Conservation (phyloP, 768 basidiomycete genomes). For the Ramaria sp. region DNA sequence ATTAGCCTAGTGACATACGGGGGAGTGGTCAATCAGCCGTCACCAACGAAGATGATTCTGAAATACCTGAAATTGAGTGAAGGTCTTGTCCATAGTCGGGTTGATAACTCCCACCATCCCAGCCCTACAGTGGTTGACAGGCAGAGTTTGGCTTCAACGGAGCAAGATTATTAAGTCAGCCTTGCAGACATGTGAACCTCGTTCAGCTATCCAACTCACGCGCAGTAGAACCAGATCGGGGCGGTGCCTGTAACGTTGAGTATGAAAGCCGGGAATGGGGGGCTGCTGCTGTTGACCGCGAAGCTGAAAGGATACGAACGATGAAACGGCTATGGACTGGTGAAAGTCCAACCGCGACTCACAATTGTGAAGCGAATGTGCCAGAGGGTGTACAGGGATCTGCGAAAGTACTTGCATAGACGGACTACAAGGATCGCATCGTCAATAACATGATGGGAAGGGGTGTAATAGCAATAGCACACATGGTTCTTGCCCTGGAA, state of each 20-base stretch:
- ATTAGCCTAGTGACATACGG: not conserved
- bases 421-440: conserved; percentile 6
- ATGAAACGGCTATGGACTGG: conserved; percentile 1
- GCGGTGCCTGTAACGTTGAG: conserved; percentile 35
- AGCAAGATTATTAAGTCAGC: not conserved
- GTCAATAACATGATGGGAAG: not conserved
- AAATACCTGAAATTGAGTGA: conserved; percentile 33
- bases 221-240: conserved; percentile 54
- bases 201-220: conserved; percentile 14
- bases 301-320: conserved; percentile 27
- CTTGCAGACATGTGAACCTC: not conserved
- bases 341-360: not conserved
- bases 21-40: not conserved
- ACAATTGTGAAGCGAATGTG: conserved; percentile 40
- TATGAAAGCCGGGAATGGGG: conserved; percentile 31
- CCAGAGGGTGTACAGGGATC: conserved; percentile 33
- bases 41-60: not conserved
- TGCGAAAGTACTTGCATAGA: conserved; percentile 39
- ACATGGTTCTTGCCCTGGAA: conserved; percentile 36
- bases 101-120: conserved; percentile 61
- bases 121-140: conserved; percentile 28
- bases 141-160: not conserved
- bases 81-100: conserved; percentile 34
- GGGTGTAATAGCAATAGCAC: not conserved
- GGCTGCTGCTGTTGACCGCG: conserved; percentile 21